phyloP scores from a whole-genome alignment of 1,284 basidiomycete genomes.

The Rhizopogon parksii region DNA sequence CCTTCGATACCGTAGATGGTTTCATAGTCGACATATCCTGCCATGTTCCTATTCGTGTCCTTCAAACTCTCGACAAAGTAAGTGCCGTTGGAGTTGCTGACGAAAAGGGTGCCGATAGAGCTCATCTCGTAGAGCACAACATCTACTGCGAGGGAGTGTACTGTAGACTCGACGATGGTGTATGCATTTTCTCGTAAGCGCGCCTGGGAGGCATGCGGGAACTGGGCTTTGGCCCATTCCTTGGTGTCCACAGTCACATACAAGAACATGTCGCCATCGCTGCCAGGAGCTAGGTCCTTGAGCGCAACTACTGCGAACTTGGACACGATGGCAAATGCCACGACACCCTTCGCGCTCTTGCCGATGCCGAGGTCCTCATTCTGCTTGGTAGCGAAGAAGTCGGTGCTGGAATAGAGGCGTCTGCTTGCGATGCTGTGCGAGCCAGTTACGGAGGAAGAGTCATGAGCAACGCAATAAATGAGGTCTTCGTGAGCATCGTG shows the following conservation, averaged over 20 bases:
- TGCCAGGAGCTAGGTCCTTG: slow-evolving; percentile 50
- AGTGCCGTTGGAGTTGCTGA: slow-evolving; percentile 91
- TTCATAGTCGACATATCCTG: slow-evolving; percentile 93
- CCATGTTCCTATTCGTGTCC: slow-evolving; percentile 84
- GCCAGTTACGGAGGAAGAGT: slow-evolving; percentile 45
- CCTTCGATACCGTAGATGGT: slow-evolving; percentile 89
- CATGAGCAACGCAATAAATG: slow-evolving; percentile 84
- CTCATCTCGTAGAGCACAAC: slow-evolving; percentile 74
- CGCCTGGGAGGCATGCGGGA: slow-evolving; percentile 80
- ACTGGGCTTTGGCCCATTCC: slow-evolving; percentile 76
- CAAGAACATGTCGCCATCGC: slow-evolving; percentile 68
- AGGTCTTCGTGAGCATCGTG: slow-evolving; percentile 66
- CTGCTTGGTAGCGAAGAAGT: slow-evolving; percentile 67
- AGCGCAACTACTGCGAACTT: slow-evolving; percentile 88
- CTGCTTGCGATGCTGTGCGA: slow-evolving; percentile 56
- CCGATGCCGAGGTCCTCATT: slow-evolving; percentile 81
- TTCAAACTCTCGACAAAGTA: slow-evolving; percentile 90
- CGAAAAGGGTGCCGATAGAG: slow-evolving; percentile 85
- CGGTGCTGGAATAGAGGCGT: slow-evolving; percentile 72
- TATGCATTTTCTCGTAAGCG: slow-evolving; percentile 85
- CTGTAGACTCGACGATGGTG: slow-evolving; percentile 91
- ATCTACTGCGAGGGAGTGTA: slow-evolving; percentile 90
- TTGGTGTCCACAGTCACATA: slow-evolving; percentile 80
- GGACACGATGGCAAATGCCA: slow-evolving; percentile 85
- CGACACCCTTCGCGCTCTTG: slow-evolving; percentile 76